Evolutionary conservation across 129 eudicot genomes (phyloP), one percentile per base, ranked within the genome.

Genomic region (Chrysanthemum makinoi): DNA sequence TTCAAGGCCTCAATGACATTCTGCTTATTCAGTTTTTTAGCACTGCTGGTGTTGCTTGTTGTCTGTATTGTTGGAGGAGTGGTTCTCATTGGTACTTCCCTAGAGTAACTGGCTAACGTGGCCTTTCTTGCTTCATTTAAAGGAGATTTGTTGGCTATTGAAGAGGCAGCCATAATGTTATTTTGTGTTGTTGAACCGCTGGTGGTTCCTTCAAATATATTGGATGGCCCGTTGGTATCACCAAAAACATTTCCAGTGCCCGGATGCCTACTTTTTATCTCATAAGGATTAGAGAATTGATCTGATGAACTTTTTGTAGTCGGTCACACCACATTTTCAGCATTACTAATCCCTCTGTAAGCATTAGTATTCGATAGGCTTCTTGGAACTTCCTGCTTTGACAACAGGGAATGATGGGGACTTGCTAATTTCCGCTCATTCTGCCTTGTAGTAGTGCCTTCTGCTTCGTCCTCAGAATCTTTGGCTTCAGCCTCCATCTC

Each of bases 401-500:
- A 53, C 59, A 65, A 28, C 72, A 72, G 63, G 66, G 82, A 72
- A 22, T 73, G 75, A 67, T 52, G 74, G 48, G 80, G 69, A 56
- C 52, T 80, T 75, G 69, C 70, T 62, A 20, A 28, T 30, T 61
- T 72, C 15, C 59, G 82, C 22, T 66, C 77, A 24, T 57, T 46
- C 69, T 50, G 55, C 80, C 83, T 50, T 48, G 62, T 13, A 62
- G 80, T 22, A 24, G 28, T 2, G 3, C 73, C 84, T 82, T 70
- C 86, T 20, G 75, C 66, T 77, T 84, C 97, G 2, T 87, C 93
- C 56, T 94, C 96, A 22, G 97, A 90, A 86, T 90, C 99, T 80
- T 81, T 81, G 48, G 92, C 99, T 85, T 95, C 86, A 70, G 90
- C 86, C 60, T 89, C 93, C 90, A 85, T 73, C 81, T 90, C 97